phyloP scores from a whole-genome alignment of 2,329 filamentous ascomycete genomes.

The Cadophora luteo-olivacea region DNA sequence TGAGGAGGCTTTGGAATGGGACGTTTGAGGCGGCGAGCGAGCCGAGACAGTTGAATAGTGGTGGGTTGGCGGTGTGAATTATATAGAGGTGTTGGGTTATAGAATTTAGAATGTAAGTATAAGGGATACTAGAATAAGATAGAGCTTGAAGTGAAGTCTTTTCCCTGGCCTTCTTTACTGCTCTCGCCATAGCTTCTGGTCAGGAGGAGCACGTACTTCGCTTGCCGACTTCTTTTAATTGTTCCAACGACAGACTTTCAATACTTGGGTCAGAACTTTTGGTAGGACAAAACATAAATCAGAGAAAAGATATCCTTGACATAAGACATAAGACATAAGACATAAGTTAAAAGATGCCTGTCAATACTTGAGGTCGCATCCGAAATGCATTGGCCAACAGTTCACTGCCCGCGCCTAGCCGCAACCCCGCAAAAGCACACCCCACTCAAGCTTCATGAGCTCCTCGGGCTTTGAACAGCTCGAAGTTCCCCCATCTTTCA shows the following conservation, averaged over 20 bases:
- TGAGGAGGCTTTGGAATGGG: conserved; percentile 63
- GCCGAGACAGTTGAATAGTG: conserved; percentile 71
- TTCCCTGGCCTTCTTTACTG: too few species aligned
- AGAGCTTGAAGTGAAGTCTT: neutral
- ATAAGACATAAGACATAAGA: too few species aligned
- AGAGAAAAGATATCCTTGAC: too few species aligned
- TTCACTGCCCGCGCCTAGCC: neutral
- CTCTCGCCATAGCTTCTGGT: too few species aligned
- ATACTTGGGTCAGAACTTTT: too few species aligned
- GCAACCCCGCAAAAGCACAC: neutral
- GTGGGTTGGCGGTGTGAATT: conserved; percentile 29
- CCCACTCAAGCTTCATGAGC: conserved; percentile 5
- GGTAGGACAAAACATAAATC: too few species aligned
- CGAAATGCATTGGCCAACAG: neutral
- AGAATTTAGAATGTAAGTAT: neutral
- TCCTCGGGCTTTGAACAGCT: neutral
- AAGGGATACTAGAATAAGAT: neutral
- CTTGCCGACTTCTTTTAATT: too few species aligned
- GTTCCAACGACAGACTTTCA: too few species aligned
- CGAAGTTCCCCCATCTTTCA: neutral
- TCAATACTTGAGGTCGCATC: neutral
- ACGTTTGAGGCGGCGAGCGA: conserved; percentile 81
- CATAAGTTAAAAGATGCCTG: neutral
- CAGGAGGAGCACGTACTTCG: too few species aligned
- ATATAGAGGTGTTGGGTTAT: neutral